A percentile compares a stretch with the other conserved stretches of the same genome.
Conservation (phyloP, 306 rosid genomes). For the Vigna hirtella region DNA sequence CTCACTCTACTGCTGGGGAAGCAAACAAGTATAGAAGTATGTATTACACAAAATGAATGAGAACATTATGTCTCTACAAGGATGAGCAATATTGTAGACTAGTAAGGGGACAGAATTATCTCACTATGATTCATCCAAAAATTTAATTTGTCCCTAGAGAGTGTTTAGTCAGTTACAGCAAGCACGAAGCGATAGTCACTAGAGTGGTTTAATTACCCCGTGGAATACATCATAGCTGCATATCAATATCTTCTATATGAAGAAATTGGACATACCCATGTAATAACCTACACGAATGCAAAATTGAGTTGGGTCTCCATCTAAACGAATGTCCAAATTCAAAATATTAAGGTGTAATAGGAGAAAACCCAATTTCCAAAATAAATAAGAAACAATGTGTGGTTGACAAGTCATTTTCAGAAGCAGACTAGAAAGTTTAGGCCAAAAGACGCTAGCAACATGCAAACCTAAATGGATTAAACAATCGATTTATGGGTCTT, state of each 20-base stretch:
- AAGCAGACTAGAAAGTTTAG: neutral
- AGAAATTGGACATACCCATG: neutral
- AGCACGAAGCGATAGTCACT: neutral
- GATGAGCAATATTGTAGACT: neutral
- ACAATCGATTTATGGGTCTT: too few relatives aligned
- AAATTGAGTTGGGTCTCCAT: neutral
- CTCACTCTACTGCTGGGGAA: neutral
- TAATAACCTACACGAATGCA: neutral
- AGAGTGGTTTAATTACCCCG: neutral
- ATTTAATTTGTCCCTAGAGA: neutral
- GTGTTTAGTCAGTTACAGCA: neutral
- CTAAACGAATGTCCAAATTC: neutral
- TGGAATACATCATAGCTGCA: neutral
- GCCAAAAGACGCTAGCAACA: neutral
- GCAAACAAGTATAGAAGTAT: slow-evolving; percentile 6
- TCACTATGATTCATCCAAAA: neutral
- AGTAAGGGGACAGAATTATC: neutral
- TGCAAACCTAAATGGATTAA: neutral
- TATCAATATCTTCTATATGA: neutral
- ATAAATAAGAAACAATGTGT: neutral
- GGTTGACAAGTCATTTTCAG: neutral
- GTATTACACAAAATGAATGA: neutral
- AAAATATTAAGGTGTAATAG: neutral
- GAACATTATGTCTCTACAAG: neutral
- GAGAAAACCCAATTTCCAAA: neutral